Base-by-base conservation (phyloP, 768 basidiomycete genomes). In the Boletus insuetus region DNA sequence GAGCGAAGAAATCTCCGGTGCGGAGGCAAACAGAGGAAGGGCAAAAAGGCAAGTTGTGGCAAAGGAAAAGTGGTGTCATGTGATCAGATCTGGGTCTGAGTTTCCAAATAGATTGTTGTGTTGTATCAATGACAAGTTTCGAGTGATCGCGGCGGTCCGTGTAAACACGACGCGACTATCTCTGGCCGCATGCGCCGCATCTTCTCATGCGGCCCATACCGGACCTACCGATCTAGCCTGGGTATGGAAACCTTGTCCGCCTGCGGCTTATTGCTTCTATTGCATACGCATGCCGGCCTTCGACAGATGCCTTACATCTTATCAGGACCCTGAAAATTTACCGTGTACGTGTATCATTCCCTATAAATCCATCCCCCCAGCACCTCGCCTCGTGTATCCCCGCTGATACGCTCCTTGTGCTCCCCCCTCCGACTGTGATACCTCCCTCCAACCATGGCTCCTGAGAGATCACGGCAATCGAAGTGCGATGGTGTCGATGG, bases 381-480 rank as follows among this genome's bases (percentile, higher is more conserved):
- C 43, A 31, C 35, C 39, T 53, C 20, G 56, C 58, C 63, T 64
- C 68, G 68, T 68, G 64, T 58, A 54, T 49, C 57, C 60, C 60
- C 65, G 56, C 57, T 55, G 56, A 54, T 60, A 58, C 60, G 51
- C 51, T 69, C 59, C 60, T 62, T 60, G 65, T 34, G 37, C 17
- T 44, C 53, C 52, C 13, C 53, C 55, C 44, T 43, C 49, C 48
- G 42, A 43, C 54, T 34, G 70, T 49, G 70, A 71, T 53, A 71
- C 70, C 65, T 56, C 43, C 54, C 46, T 47, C 46, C 49, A 20
- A 42, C 54, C 53, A 82, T 82, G 82, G 81, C 80, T 62, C 73
- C 75, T 60, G 75, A 76, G 54, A 73, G 80, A 69, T 73, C 74
- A 68, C 69, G 64, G 63, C 49, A 69, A 31, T 37, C 38, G 31